Conservation (phyloP, 345 rosid genomes). For the Triadica sebifera region DNA sequence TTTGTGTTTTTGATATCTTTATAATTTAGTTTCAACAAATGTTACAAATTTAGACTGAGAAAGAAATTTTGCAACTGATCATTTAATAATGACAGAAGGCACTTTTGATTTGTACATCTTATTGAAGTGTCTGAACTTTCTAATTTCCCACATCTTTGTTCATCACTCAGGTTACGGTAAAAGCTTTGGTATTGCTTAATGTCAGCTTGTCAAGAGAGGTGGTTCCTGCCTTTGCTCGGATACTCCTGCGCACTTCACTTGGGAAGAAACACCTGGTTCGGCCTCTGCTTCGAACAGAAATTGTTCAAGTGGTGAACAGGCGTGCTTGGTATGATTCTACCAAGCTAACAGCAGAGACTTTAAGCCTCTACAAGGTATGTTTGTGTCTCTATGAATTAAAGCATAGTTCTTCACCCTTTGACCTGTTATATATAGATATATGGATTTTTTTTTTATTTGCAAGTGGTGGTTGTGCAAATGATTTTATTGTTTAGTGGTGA, state of each 20-base stretch:
- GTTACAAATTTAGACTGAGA: background rate
- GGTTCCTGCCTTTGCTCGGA: constrained; percentile 87
- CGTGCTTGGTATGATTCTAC: constrained; percentile 93
- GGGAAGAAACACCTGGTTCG: constrained; percentile 96
- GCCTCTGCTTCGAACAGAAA: constrained; percentile 80
- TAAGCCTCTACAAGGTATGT: constrained; percentile 82
- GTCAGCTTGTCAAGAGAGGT: constrained; percentile 90
- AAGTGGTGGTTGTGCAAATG: too few species aligned
- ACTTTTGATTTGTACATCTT: constrained; percentile 4
- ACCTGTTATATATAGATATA: too few species aligned
- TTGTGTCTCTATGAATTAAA: background rate
- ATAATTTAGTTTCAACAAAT: background rate
- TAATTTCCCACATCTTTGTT: constrained; percentile 3
- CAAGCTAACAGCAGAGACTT: constrained; percentile 73
- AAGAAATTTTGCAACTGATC: background rate
- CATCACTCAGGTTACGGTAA: constrained; percentile 47
- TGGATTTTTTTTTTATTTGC: background rate
- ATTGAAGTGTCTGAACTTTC: background rate
- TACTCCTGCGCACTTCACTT: constrained; percentile 78
- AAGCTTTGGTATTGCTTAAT: constrained; percentile 71
- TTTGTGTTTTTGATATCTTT: background rate
- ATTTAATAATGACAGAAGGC: background rate
- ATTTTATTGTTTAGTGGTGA: background rate
- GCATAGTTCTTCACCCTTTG: background rate
- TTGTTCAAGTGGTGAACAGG: constrained; percentile 86